Evolutionary conservation across 2,329 filamentous ascomycete genomes (phyloP).

Genomic region (Blastomyces percursus): DNA sequence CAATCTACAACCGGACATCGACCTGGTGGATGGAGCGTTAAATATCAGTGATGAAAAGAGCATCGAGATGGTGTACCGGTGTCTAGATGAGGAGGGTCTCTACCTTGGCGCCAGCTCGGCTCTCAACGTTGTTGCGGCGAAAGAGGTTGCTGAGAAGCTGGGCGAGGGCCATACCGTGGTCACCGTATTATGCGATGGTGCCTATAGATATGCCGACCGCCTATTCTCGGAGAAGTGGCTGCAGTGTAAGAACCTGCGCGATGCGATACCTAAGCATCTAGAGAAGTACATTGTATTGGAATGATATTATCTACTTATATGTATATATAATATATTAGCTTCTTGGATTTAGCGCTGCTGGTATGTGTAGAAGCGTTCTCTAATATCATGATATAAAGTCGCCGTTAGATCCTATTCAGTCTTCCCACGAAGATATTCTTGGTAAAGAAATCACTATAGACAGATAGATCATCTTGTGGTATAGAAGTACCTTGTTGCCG

Average conservation of each 20-base stretch:
- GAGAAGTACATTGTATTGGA: slow-evolving; percentile 91
- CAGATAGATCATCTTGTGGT: not conserved
- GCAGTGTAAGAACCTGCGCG: slow-evolving; percentile 68
- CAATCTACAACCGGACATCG: slow-evolving; percentile 78
- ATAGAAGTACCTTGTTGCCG: no score
- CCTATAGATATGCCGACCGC: slow-evolving; percentile 92
- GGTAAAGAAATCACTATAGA: not conserved
- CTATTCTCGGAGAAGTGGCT: slow-evolving; percentile 90
- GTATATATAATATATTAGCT: not conserved
- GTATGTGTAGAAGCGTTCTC: no score
- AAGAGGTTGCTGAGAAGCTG: slow-evolving; percentile 83
- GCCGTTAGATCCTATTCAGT: not conserved
- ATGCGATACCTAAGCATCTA: slow-evolving; percentile 70
- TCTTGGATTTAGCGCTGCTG: not conserved
- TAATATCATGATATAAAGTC: not conserved
- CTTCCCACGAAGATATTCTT: not conserved
- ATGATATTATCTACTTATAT: slow-evolving; percentile 30
- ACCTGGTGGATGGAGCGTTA: slow-evolving; percentile 71
- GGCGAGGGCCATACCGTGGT: slow-evolving; percentile 85
- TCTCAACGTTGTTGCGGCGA: slow-evolving; percentile 88
- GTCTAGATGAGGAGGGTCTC: slow-evolving; percentile 87
- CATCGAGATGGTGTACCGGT: slow-evolving; percentile 95
- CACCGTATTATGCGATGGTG: slow-evolving; percentile 87
- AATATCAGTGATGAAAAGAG: slow-evolving; percentile 85
- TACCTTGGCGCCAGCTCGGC: slow-evolving; percentile 91